Conservation (phyloP, 2,329 filamentous ascomycete species). For the Ceratocystis papillata region DNA sequence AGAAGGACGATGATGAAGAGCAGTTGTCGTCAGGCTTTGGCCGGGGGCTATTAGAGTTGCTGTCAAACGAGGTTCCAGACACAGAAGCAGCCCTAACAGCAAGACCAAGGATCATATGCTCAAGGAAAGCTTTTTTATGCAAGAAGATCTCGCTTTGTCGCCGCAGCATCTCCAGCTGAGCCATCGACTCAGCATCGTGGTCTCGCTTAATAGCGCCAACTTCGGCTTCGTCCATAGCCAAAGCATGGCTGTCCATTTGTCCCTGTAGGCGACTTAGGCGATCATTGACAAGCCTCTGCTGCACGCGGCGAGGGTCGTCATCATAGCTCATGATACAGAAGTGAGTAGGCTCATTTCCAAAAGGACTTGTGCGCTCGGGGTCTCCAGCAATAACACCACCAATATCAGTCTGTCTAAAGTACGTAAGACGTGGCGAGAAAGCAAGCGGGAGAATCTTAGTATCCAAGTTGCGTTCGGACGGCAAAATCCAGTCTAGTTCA, state of each 20-base stretch:
- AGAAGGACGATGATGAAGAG: conserved; percentile 33
- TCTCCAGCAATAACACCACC: conserved; percentile 69
- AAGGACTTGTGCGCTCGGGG: conserved; percentile 70
- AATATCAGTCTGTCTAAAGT: conserved; percentile 94
- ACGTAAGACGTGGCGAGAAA: conserved; percentile 89
- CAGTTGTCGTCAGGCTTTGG: conserved; percentile 25
- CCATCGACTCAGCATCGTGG: conserved; percentile 41
- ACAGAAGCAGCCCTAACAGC: conserved; percentile 18
- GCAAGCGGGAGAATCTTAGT: conserved; percentile 90
- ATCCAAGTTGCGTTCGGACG: conserved; percentile 77
- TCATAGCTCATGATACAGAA: conserved; percentile 89
- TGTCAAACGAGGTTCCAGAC: conserved; percentile 10
- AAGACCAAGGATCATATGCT: conserved; percentile 40
- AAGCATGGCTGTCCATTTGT: conserved; percentile 66
- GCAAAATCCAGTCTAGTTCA: conserved; percentile 90
- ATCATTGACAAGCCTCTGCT: conserved; percentile 71
- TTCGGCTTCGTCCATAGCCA: conserved; percentile 64
- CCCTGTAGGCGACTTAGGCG: conserved; percentile 66
- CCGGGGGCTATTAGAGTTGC: background rate
- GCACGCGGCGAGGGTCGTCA: conserved; percentile 79
- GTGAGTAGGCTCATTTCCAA: conserved; percentile 88
- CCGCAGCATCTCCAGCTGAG: conserved; percentile 50
- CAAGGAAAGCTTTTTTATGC: conserved; percentile 49
- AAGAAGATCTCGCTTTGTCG: conserved; percentile 46
- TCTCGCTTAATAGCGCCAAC: conserved; percentile 48